phyloP scores from a whole-genome alignment of 192 early-diverging fungal species.

The Chytriomyces sp. region DNA sequence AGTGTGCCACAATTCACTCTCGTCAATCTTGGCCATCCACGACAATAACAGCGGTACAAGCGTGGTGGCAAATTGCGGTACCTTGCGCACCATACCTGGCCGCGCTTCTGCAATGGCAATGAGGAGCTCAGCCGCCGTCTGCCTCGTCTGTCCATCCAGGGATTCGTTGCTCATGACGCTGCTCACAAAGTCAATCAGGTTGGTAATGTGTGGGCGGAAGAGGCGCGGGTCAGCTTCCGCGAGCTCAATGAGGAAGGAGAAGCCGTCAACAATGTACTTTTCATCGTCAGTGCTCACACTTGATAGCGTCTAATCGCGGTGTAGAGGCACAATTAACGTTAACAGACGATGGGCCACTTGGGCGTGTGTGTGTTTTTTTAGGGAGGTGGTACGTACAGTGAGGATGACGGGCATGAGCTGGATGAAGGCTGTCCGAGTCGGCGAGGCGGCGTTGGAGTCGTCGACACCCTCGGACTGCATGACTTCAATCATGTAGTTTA shows the following conservation, averaged over 20 bases:
- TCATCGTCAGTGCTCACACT: constrained; percentile 50
- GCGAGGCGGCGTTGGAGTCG: constrained; percentile 3
- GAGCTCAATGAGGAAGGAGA: constrained; percentile 67
- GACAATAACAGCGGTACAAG: constrained; percentile 87
- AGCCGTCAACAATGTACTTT: constrained; percentile 51
- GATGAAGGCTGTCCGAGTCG: constrained; percentile 40
- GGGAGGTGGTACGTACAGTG: constrained; percentile 48
- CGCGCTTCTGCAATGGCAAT: constrained; percentile 87
- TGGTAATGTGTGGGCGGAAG: constrained; percentile 78
- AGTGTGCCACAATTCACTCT: constrained; percentile 87
- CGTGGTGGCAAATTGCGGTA: constrained; percentile 72
- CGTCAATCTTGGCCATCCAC: constrained; percentile 95
- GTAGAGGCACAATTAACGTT: no score
- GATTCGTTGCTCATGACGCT: constrained; percentile 78
- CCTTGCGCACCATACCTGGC: constrained; percentile 90
- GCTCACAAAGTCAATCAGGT: constrained; percentile 74
- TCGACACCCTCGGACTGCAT: constrained; percentile 47
- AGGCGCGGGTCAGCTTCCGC: constrained; percentile 81
- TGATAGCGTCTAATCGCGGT: constrained; percentile 28
- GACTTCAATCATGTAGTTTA: constrained; percentile 77
- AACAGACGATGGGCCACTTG: no score
- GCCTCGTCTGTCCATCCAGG: constrained; percentile 81
- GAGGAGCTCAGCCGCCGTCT: constrained; percentile 89
- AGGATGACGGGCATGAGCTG: constrained; percentile 82
- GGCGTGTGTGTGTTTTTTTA: no score